Percentiles rank a stretch among this genome's conserved stretches.
phyloP scores from a whole-genome alignment of 2,329 filamentous ascomycete genomes.

The Pseudogymnoascus sp. region DNA sequence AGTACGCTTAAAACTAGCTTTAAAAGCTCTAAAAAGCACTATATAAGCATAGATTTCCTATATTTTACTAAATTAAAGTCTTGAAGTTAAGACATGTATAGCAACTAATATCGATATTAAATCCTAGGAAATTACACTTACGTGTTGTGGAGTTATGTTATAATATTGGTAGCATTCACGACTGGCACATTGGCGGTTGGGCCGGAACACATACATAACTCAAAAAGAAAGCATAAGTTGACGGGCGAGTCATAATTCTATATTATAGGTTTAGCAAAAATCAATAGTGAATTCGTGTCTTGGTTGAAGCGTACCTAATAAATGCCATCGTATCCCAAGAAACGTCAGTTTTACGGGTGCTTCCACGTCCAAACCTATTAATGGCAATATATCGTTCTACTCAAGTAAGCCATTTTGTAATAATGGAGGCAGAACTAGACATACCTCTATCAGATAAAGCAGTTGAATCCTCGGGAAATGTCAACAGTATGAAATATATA shows the following conservation, averaged over 20 bases:
- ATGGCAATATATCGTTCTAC: constrained; percentile 20
- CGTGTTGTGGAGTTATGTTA: too few relatives aligned
- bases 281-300: not conserved
- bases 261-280: not conserved
- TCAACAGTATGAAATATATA: constrained; percentile 19
- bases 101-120: too few relatives aligned
- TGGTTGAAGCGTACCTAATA: not conserved
- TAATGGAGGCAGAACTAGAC: not conserved
- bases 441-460: constrained; percentile 16
- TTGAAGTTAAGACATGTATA: too few relatives aligned
- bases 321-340: constrained; percentile 20
- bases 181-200: too few relatives aligned
- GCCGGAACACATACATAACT: too few relatives aligned
- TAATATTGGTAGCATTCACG: too few relatives aligned
- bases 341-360: constrained; percentile 18
- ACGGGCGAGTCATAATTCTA: constrained; percentile 19
- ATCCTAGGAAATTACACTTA: too few relatives aligned
- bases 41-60: too few relatives aligned
- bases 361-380: constrained; percentile 19
- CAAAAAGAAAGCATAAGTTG: constrained; percentile 21
- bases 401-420: not conserved
- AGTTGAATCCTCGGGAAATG: constrained; percentile 18
- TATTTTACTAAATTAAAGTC: too few relatives aligned
- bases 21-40: too few relatives aligned
- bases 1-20: too few relatives aligned